Evolutionary conservation across 2,329 filamentous ascomycete genomes (phyloP).

Genomic region (Monilinia vaccinii-corymbosi): DNA sequence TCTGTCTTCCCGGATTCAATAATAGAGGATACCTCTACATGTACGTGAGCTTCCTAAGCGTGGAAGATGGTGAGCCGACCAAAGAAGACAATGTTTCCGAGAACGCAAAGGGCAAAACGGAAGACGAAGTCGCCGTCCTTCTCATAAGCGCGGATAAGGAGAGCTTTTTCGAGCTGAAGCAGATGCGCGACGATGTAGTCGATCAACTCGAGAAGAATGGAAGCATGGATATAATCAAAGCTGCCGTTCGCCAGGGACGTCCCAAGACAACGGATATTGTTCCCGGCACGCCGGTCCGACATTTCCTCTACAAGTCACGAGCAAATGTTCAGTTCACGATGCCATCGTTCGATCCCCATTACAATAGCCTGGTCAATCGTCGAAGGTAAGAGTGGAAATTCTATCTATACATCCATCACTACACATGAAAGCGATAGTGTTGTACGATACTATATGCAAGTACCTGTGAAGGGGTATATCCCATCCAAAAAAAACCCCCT

Average conservation of each 20-base stretch:
- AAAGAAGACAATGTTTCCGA: slow-evolving; percentile 46
- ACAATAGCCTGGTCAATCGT: slow-evolving; percentile 48
- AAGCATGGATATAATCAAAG: slow-evolving; percentile 64
- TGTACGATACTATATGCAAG: neutral
- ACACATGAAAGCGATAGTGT: neutral
- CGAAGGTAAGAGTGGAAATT: slow-evolving; percentile 41
- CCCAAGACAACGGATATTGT: slow-evolving; percentile 66
- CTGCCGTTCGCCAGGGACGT: slow-evolving; percentile 62
- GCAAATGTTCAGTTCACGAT: slow-evolving; percentile 94
- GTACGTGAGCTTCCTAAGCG: slow-evolving; percentile 92
- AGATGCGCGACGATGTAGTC: slow-evolving; percentile 54
- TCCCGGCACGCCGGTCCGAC: slow-evolving; percentile 69
- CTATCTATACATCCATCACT: slow-evolving; percentile 10
- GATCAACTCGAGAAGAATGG: slow-evolving; percentile 68
- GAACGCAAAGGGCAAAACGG: slow-evolving; percentile 47
- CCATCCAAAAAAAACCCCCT: neutral
- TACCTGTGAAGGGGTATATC: neutral
- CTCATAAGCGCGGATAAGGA: slow-evolving; percentile 90
- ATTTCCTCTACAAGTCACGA: slow-evolving; percentile 93
- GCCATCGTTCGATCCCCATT: slow-evolving; percentile 68
- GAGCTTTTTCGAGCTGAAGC: slow-evolving; percentile 81
- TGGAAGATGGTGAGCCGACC: slow-evolving; percentile 47
- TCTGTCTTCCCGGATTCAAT: slow-evolving; percentile 95
- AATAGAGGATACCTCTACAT: slow-evolving; percentile 95
- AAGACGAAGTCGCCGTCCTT: slow-evolving; percentile 80